Evolutionary conservation across 208 protist species (phyloP), one percentile per base, ranked within the genome.

Genomic region (Zelonia costaricensis): DNA sequence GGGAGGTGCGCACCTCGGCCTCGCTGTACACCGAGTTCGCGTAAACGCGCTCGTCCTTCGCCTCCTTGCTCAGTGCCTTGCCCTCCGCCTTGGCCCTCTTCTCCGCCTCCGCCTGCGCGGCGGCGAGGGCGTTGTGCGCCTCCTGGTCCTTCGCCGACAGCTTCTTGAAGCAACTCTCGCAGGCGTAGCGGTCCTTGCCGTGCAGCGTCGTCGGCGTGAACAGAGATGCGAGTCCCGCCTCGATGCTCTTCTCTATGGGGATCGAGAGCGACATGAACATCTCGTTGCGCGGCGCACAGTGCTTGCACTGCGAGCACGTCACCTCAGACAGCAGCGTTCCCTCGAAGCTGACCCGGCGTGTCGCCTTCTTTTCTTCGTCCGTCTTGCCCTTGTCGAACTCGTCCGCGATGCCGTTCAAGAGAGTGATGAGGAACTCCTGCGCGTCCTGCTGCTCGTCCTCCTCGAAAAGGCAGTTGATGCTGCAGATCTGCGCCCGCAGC

Each of bases 241-340:
- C 63, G 40, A 95, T 68, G 52, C 76, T 84, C 35, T 73, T 64
- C 44, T 80, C 75, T 31, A 91, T 75, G 12, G 89, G 89, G 44
- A 95, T 71, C 28, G 84, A 92, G 40, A 95, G 76, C 10, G 84
- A 76, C 84, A 92, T 93, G 58, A 95, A 95, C 75, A 85, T 88
- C 63, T 95, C 89, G 20, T 88, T 60, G 31, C 84, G 75, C 49
- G 67, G 55, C 20, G 78, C 70, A 10, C 49, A 48, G 25, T 69
- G 69, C 33, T 74, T 42, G 69, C 89, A 95, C 54, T 51, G 30
- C 5, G 36, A 57, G 54, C 89, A 95, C 18, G 62, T 68, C 48
- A 93, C 86, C 62, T 85, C 70, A 18, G 76, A 90, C 6, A 75
- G 52, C 30, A 92, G 35, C 42, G 57, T 68, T 18, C 89, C 84